Base-by-base conservation (phyloP, 129 eudicot species). In the Escallonia rubra region DNA sequence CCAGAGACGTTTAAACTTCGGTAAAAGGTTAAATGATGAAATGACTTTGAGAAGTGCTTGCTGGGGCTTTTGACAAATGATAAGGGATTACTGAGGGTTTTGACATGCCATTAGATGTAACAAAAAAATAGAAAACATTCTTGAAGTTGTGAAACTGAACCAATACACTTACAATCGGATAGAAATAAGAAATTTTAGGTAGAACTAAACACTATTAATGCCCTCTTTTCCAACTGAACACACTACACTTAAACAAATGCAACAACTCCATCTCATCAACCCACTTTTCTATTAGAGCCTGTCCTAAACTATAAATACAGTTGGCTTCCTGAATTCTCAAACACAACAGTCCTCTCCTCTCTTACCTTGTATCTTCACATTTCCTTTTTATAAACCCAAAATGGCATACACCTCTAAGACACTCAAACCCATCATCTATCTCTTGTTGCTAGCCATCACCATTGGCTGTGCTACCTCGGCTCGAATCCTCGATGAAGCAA, bases 251-350 rank as follows among this genome's bases (percentile, higher is more conserved):
- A 59, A 43, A 12, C 10, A 11, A 3, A 59, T 57, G 55, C 62
- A 85, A 72, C 81, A 43, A 80, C 86, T 82, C 84, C 92, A 86
- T 79, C 38, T 60, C 61, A 79, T 77, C 88, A 77, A 74, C 86
- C 83, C 88, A 86, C 79, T 77, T 63, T 65, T 65, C 68, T 61
- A 76, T 52, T 50, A 41, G 1, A 45, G 34, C 34, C 34, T 42
- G 48, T 53, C 58, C 63, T 66, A 49, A 60, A 58, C 66, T 59
- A 58, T 76, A 85, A 63, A 76, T 43, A 52, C 46, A 1, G 34
- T 3, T 2, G 8, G 43, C 4, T 57, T 52, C 52, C 38, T 58
- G 11, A 45, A 45, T 57, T 44, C 44, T 23, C 34, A 23, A 23
- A 71, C 59, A 58, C 45, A 61, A 46, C 47, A 47, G 52, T 39